Conservation (phyloP, 73 alveolate species). For the Symbiodinium pilosum region DNA sequence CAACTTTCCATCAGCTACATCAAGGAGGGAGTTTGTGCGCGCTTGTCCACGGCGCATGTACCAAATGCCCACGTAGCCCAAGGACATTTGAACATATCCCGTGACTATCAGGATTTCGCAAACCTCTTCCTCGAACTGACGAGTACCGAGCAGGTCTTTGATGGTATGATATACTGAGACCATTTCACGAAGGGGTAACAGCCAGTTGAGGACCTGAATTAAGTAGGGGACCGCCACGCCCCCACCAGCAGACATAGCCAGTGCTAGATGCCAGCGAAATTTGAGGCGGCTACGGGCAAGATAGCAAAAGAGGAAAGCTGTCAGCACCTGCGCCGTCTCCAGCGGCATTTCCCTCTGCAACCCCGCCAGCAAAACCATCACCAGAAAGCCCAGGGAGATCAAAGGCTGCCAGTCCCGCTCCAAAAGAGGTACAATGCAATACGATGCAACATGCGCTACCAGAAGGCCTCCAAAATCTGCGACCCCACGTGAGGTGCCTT, state of each 20-base stretch:
- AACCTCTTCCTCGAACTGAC: slow-evolving; percentile 7
- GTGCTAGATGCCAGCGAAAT: background rate
- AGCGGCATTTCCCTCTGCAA: background rate
- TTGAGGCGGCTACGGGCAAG: background rate
- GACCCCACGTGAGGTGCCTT: background rate
- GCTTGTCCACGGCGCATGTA: slow-evolving; percentile 66
- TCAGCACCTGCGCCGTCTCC: background rate
- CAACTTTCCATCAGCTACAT: slow-evolving; percentile 75
- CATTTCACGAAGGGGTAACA: slow-evolving; percentile 34
- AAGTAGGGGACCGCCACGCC: background rate
- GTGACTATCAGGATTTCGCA: slow-evolving; percentile 27
- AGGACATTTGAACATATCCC: slow-evolving; percentile 50
- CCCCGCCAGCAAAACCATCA: slow-evolving; percentile 30
- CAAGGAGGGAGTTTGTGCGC: slow-evolving; percentile 48
- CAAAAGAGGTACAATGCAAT: background rate
- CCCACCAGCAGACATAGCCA: slow-evolving; percentile 18
- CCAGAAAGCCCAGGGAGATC: background rate
- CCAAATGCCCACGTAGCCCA: slow-evolving; percentile 73
- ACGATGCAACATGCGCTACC: background rate
- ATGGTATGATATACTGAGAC: background rate
- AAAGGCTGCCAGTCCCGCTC: slow-evolving; percentile 3
- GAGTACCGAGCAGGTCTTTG: slow-evolving; percentile 17
- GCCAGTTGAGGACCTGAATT: background rate
- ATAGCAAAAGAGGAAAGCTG: background rate
- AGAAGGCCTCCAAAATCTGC: background rate